These are phyloP conservation scores for Penicillium robsamsonii DNA, from an alignment of 495 filamentous ascomycete species.

Conservation along the genomic window DNA sequence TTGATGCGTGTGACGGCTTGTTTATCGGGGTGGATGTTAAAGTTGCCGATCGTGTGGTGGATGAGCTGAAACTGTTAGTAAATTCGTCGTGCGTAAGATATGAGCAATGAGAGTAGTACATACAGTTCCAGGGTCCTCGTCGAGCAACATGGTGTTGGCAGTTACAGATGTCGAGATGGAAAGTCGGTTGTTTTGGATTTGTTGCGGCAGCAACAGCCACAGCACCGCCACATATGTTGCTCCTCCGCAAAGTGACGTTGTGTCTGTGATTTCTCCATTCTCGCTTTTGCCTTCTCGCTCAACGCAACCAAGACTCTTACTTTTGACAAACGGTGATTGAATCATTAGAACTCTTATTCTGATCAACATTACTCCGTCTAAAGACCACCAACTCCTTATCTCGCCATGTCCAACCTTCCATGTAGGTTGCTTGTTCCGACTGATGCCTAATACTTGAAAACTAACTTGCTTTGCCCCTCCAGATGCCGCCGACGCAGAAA, in stretches of 20 bases:
- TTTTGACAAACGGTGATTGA: not conserved
- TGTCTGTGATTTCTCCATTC: slow-evolving; percentile 14
- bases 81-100: slow-evolving; percentile 1
- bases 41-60: slow-evolving; percentile 84
- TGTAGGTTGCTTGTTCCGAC: slow-evolving; percentile 53
- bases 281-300: slow-evolving; percentile 2
- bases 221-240: slow-evolving; percentile 48
- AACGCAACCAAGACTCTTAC: not conserved
- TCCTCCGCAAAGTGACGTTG: slow-evolving; percentile 36
- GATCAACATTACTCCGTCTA: not conserved
- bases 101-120: slow-evolving; percentile 18
- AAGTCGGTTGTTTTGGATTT: slow-evolving; percentile 24
- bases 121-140: slow-evolving; percentile 89
- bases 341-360: not conserved
- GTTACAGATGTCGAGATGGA: slow-evolving; percentile 3
- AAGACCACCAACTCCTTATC: not conserved
- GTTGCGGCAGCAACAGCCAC: slow-evolving; percentile 54
- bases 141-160: slow-evolving; percentile 77
- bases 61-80: slow-evolving; percentile 64
- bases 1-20: slow-evolving; percentile 80
- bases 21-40: slow-evolving; percentile 89
- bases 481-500: slow-evolving; percentile 98
- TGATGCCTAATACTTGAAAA: slow-evolving; percentile 17
- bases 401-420: slow-evolving; percentile 65
- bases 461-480: slow-evolving; percentile 21